Percentiles rank a stretch among this genome's conserved stretches.
These are phyloP conservation scores for Piloderma croceum DNA, from an alignment of 768 basidiomycete species.

Conservation along the genomic window DNA sequence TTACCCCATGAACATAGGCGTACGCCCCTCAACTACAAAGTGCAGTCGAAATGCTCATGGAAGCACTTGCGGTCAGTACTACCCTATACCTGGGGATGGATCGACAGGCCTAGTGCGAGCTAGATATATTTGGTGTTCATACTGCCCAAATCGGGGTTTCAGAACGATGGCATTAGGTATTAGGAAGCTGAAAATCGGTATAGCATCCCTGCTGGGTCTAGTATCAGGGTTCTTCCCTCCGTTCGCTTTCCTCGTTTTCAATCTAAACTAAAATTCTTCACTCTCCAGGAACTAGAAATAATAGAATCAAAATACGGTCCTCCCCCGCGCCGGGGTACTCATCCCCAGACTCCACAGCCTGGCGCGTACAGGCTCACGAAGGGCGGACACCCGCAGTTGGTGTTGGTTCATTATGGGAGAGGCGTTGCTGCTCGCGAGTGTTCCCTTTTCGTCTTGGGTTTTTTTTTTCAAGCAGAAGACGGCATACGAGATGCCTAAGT, in stretches of 20 bases:
- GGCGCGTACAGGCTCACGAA: constrained; percentile 61
- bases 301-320: constrained; percentile 66
- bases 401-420: constrained; percentile 72
- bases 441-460: constrained; percentile 7
- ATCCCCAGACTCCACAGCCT: constrained; percentile 48
- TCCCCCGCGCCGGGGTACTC: no score
- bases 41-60: constrained; percentile 55
- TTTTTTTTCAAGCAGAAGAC: no score
- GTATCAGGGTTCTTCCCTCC: no score
- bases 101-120: constrained; percentile 74
- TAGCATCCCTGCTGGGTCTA: constrained; percentile 40
- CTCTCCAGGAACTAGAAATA: constrained; percentile 67
- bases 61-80: constrained; percentile 54
- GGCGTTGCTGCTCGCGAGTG: constrained; percentile 58
- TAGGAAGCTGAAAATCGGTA: constrained; percentile 67
- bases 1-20: constrained; percentile 60
- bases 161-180: constrained; percentile 72
- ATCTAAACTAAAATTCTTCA: not conserved
- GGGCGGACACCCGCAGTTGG: constrained; percentile 68
- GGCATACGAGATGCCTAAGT: no score
- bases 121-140: constrained; percentile 63
- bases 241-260: constrained; percentile 1
- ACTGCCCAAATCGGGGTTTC: constrained; percentile 53
- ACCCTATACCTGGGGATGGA: constrained; percentile 68
- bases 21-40: constrained; percentile 49